Evolutionary conservation across 1,284 basidiomycete genomes (phyloP), one percentile per base, ranked within the genome.

Genomic region (Porodaedalea pini): DNA sequence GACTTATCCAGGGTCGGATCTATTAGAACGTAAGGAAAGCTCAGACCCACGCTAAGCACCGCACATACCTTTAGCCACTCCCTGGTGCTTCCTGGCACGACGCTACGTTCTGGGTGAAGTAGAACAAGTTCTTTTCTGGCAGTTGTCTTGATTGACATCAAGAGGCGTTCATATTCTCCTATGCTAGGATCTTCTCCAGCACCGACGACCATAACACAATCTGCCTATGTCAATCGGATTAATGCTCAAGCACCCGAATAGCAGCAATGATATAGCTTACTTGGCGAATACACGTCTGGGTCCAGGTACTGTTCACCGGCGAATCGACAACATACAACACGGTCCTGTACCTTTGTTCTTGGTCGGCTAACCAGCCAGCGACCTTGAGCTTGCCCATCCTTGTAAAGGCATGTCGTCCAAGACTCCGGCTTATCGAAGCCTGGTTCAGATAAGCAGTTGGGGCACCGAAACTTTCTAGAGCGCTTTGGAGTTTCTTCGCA

Each of bases 111-210:
- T 2, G 94, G 87, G 68, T 99, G 96, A 8, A 99, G 78, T 7
- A 99, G 77, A 3, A 99, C 88, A 29, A 99, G 82, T 71, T 99
- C 96, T 71, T 99, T 99, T 61, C 97, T 78, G 15, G 97, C 96
- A 0, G 95, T 99, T 1, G 94, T 98, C 76, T 99, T 99, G 82
- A 93, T 88, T 4, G 94, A 92, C 41, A 94, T 81, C 47, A 99
- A 74, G 10, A 99, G 75, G 52, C 95, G 84, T 71, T 99, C 96
- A 66, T 93, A 96, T 74, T 98, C 94, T 23, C 94, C 94, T 17
- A 93, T 77, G 41, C 79, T 79, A 0, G 92, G 90, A 70, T 98
- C 94, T 63, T 96, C 93, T 2, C 92, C 94, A 80, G 96, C 92
- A 10, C 94, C 94, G 34, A 99, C 89, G 19, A 99, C 84, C 78